A percentile compares a stretch with the other conserved stretches of the same genome.
phyloP scores from a whole-genome alignment of 805 yeast species.

The Maudiozyma barnettii region DNA sequence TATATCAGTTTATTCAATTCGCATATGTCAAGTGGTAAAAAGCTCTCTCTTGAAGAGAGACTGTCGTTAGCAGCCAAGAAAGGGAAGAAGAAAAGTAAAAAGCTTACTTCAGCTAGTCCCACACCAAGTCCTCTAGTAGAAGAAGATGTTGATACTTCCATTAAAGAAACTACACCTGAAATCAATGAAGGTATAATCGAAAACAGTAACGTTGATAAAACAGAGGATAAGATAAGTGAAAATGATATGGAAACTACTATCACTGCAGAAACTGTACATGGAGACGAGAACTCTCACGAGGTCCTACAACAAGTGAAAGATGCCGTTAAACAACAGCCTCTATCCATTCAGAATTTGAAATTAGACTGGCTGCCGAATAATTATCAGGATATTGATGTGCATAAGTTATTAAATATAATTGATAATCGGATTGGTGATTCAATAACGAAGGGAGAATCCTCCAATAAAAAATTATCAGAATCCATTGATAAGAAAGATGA shows the following conservation, averaged over 20 bases:
- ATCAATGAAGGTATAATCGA: background rate
- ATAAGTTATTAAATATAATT: background rate
- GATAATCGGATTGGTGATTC: slow-evolving; percentile 5
- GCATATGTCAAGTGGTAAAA: slow-evolving; percentile 30
- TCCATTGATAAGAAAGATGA: slow-evolving; percentile 36
- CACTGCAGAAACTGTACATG: background rate
- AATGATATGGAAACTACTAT: background rate
- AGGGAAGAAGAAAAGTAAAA: slow-evolving; percentile 26
- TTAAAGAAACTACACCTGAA: background rate
- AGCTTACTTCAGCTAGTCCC: slow-evolving; percentile 1
- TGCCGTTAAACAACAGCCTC: background rate
- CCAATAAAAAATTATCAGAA: slow-evolving; percentile 5
- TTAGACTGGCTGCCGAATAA: background rate
- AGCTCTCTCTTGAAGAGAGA: slow-evolving; percentile 75
- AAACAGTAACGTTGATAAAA: background rate
- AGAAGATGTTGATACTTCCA: background rate
- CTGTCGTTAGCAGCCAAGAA: slow-evolving; percentile 68
- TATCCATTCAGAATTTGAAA: background rate
- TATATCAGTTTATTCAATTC: background rate
- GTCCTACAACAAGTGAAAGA: background rate
- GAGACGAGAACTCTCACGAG: background rate
- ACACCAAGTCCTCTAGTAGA: background rate
- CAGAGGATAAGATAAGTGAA: background rate
- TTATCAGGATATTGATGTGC: background rate
- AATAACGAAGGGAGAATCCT: background rate